Evolutionary conservation across 495 filamentous ascomycete genomes (phyloP).

Genomic region (Penicillium bovifimosum): DNA sequence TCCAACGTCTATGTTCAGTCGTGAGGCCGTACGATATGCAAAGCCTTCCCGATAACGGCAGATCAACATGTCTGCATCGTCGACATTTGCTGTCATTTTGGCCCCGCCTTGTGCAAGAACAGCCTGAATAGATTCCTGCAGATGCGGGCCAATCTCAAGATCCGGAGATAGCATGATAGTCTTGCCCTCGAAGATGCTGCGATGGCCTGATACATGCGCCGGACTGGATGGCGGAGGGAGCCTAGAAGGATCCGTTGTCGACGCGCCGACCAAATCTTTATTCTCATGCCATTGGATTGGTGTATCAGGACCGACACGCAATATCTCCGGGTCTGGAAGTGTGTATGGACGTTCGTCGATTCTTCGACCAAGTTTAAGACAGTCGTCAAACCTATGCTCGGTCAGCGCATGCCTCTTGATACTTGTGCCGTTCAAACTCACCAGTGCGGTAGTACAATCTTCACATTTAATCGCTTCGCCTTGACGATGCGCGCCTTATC

Average conservation of each 20-base stretch:
- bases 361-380: constrained; percentile 78
- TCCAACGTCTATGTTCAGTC: constrained; percentile 72
- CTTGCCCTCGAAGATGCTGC: constrained; percentile 53
- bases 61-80: constrained; percentile 72
- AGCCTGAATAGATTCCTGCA: constrained; percentile 60
- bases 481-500: constrained; percentile 62
- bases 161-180: constrained; percentile 58
- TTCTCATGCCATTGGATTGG: constrained; percentile 50
- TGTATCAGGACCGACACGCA: constrained; percentile 50
- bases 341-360: constrained; percentile 85
- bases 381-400: constrained; percentile 83
- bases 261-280: constrained; percentile 67
- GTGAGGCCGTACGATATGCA: constrained; percentile 71
- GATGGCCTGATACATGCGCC: constrained; percentile 24
- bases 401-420: neutral
- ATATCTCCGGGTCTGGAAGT: constrained; percentile 79
- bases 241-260: constrained; percentile 55
- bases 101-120: constrained; percentile 68
- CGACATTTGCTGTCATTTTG: constrained; percentile 56
- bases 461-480: constrained; percentile 60
- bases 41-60: constrained; percentile 80
- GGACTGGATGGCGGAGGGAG: constrained; percentile 42
- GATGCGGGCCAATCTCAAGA: constrained; percentile 58
- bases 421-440: constrained; percentile 28
- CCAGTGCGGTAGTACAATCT: constrained; percentile 96